These are phyloP conservation scores for Ligustrum vulgare DNA, from an alignment of 257 asterid species.

Conservation along the genomic window DNA sequence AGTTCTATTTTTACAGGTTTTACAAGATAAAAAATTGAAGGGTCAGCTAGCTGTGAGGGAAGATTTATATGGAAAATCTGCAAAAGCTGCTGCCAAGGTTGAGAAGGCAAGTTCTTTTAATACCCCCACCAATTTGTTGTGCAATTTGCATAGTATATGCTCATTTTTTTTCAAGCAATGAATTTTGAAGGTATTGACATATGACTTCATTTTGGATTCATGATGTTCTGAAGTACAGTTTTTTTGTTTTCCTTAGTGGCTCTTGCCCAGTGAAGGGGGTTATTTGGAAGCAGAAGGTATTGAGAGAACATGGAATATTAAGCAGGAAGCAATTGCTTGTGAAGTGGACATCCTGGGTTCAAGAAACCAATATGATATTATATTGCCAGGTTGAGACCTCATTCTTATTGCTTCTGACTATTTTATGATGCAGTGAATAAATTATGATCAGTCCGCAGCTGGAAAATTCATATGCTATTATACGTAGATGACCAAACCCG, in stretches of 20 bases:
- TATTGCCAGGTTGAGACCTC: slow-evolving; percentile 77
- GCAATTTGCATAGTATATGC: no score
- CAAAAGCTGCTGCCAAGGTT: slow-evolving; percentile 74
- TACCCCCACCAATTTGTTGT: no score
- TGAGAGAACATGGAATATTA: slow-evolving; percentile 85
- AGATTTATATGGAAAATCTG: no score
- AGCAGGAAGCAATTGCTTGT: slow-evolving; percentile 67
- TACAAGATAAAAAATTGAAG: no score
- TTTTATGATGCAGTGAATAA: not conserved
- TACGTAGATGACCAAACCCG: slow-evolving; percentile 7
- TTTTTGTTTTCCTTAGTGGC: slow-evolving; percentile 58
- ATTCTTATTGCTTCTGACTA: slow-evolving; percentile 18
- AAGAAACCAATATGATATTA: slow-evolving; percentile 79
- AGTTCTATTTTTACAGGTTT: no score
- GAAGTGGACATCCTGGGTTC: slow-evolving; percentile 76
- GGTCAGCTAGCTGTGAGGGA: no score
- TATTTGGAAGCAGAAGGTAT: slow-evolving; percentile 77
- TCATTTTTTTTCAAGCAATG: no score
- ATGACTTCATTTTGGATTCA: not conserved
- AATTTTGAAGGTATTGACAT: not conserved
- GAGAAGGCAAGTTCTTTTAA: no score
- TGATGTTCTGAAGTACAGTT: not conserved
- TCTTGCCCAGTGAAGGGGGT: slow-evolving; percentile 81
- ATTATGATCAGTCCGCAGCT: not conserved
- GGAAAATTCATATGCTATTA: not conserved